Conservation (phyloP, 495 filamentous ascomycete genomes). For the Apodospora peruviana region DNA sequence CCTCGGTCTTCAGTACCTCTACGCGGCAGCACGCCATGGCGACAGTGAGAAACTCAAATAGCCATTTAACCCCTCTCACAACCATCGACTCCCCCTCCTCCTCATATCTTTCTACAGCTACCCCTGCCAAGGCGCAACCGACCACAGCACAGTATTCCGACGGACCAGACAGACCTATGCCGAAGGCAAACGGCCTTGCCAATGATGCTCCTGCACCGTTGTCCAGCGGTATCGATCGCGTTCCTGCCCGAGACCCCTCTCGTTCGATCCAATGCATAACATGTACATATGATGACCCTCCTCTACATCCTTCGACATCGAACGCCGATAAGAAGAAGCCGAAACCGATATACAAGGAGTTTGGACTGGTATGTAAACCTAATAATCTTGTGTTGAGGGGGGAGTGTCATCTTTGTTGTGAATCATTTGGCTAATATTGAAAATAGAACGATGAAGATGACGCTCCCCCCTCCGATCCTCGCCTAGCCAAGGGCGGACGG, state of each 20-base stretch:
- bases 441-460: constrained; percentile 56
- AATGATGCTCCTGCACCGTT: constrained; percentile 45
- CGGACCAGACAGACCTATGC: constrained; percentile 15
- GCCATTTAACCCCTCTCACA: constrained; percentile 70
- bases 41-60: constrained; percentile 41
- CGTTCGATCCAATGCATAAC: constrained; percentile 61
- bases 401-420: constrained; percentile 53
- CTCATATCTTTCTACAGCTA: constrained; percentile 38
- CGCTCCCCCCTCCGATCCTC: constrained; percentile 67
- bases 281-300: constrained; percentile 74
- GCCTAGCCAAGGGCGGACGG: constrained; percentile 55
- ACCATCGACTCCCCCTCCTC: constrained; percentile 70
- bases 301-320: too few species aligned
- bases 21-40: constrained; percentile 42
- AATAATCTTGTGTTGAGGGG: constrained; percentile 27
- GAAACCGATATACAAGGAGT: constrained; percentile 66
- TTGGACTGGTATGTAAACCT: constrained; percentile 58
- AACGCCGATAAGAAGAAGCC: constrained; percentile 59
- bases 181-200: constrained; percentile 19
- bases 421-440: constrained; percentile 45
- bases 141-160: constrained; percentile 26
- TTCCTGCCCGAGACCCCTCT: constrained; percentile 56
- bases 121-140: constrained; percentile 30
- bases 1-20: constrained; percentile 57
- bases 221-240: constrained; percentile 40